phyloP scores from a whole-genome alignment of 495 filamentous ascomycete species.

The Tuber umbilicatum region DNA sequence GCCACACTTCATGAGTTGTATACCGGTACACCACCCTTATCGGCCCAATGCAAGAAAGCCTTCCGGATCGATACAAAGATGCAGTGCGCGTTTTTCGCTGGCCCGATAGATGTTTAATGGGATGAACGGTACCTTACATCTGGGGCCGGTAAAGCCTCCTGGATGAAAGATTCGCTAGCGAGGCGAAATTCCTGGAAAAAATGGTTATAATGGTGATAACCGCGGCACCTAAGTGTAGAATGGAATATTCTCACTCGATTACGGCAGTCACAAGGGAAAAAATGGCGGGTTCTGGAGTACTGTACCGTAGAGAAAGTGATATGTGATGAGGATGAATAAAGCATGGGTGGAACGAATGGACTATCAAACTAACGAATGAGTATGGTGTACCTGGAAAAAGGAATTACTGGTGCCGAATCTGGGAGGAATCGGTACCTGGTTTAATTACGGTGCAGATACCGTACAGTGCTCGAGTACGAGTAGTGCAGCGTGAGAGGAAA shows the following conservation, averaged over 20 bases:
- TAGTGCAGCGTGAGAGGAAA: not conserved
- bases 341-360: not conserved
- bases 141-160: not conserved
- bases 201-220: not conserved
- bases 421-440: not conserved
- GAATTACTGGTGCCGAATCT: not conserved
- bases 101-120: not conserved
- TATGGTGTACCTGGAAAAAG: not conserved
- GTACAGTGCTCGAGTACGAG: too few relatives aligned
- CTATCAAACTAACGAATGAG: not conserved
- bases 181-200: not conserved
- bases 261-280: not conserved
- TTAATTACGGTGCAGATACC: not conserved
- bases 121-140: not conserved
- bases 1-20: not conserved
- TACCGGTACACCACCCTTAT: not conserved
- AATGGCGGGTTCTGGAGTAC: not conserved
- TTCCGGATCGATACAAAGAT: not conserved
- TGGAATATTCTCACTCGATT: conserved; percentile 1
- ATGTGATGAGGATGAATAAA: not conserved
- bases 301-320: not conserved
- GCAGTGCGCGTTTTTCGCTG: conserved; percentile 3
- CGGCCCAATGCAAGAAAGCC: not conserved
- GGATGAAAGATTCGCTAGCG: not conserved
- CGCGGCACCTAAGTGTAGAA: not conserved